phyloP scores from a whole-genome alignment of 179 eudicot species.

The Silene coronaria region DNA sequence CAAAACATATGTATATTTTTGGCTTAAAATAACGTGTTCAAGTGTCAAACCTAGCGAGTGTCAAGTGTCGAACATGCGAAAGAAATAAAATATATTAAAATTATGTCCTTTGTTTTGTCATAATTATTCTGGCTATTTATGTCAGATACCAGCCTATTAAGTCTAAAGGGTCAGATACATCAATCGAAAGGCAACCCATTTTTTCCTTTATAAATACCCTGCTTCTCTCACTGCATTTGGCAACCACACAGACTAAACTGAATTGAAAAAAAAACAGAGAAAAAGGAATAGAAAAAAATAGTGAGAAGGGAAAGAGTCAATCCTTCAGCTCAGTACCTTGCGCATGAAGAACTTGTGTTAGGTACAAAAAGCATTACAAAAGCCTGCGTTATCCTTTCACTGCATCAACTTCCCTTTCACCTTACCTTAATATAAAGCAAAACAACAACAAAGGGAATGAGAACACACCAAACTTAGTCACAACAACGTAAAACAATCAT shows the following conservation, averaged over 20 bases:
- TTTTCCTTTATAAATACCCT: slow-evolving; percentile 31
- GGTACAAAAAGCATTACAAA: slow-evolving; percentile 26
- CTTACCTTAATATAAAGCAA: slow-evolving; percentile 30
- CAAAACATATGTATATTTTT: no score
- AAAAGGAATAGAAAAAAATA: slow-evolving; percentile 8
- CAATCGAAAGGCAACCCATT: slow-evolving; percentile 22
- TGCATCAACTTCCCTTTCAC: slow-evolving; percentile 26
- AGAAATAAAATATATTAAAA: neutral
- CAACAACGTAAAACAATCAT: slow-evolving; percentile 17
- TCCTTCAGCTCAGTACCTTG: slow-evolving; percentile 28
- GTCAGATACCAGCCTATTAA: slow-evolving; percentile 28
- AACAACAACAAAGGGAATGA: slow-evolving; percentile 24
- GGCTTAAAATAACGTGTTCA: no score
- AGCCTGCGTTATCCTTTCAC: slow-evolving; percentile 28
- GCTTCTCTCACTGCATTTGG: slow-evolving; percentile 22
- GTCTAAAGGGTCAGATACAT: slow-evolving; percentile 24
- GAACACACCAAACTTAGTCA: slow-evolving; percentile 14
- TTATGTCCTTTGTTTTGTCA: neutral
- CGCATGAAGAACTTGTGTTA: slow-evolving; percentile 37
- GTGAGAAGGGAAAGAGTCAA: slow-evolving; percentile 24
- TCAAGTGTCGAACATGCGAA: no score
- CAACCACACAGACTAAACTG: slow-evolving; percentile 26
- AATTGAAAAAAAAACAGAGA: slow-evolving; percentile 14
- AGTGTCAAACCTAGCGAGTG: no score
- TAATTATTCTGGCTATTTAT: slow-evolving; percentile 22